Evolutionary conservation across 2,329 filamentous ascomycete species (phyloP), one percentile per base, ranked within the genome.

Genomic region (Stemphylium beticola): DNA sequence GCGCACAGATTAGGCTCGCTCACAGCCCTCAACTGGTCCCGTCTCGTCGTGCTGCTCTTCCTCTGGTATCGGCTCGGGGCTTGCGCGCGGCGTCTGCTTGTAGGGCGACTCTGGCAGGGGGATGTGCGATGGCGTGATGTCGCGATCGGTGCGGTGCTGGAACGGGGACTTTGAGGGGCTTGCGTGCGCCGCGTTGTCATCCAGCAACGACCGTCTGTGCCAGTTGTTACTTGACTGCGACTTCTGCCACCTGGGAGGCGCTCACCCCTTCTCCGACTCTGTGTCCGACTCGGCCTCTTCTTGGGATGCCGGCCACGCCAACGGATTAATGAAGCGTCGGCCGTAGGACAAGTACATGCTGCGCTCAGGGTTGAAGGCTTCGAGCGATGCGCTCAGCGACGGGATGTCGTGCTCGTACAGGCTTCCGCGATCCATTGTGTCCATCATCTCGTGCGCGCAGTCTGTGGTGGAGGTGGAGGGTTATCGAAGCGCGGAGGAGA

Each of bases 241-340:
- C 65, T 81, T 82, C 60, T 84, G 80, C 80, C 86, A 87, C 10
- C 85, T 85, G 2, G 87, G 87, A 34, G 87, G 87, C 49, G 85
- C 87, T 84, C 85, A 89, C 26, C 84, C 84, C 2, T 69, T 73
- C 31, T 78, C 76, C 47, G 79, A 79, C 55, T 83, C 79, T 24
- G 62, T 56, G 53, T 79, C 79, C 42, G 75, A 74, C 56, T 79
- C 77, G n/a, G 73, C 81, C 3, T 66, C 61, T 34, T 74, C 71
- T 11, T 66, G 69, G 7, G 68, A 65, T 8, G 62, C 48, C 59
- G 72, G 74, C 72, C 72, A 75, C 44, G 72, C 68, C 50, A 70
- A 74, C 41, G 82, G 86, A 62, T 84, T 88, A 66, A 83, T 85
- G 34, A 85, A 88, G 72, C 87, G 85, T 61, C 85, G 82, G 45